These are phyloP conservation scores for Diaporthe citri DNA, from an alignment of 2,329 filamentous ascomycete species.

Conservation along the genomic window DNA sequence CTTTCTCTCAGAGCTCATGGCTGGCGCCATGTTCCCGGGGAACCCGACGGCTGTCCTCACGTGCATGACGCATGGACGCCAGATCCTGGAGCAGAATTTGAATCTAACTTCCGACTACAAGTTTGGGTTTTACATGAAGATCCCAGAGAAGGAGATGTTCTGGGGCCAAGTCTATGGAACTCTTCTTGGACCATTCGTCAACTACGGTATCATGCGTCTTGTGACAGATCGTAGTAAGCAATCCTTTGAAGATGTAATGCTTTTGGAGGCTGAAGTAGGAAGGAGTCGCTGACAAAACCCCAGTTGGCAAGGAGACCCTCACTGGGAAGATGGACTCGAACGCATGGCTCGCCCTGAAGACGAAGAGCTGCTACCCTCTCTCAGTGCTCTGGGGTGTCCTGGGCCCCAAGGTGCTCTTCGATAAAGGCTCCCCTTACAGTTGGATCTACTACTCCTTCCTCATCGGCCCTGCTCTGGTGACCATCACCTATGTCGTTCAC, in stretches of 20 bases:
- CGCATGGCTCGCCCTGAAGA: constrained; percentile 49
- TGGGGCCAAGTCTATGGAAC: constrained; percentile 52
- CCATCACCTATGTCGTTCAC: constrained; percentile 45
- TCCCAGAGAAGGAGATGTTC: constrained; percentile 53
- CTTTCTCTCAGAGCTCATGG: constrained; percentile 48
- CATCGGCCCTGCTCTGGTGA: constrained; percentile 46
- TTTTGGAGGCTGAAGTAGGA: too few species aligned
- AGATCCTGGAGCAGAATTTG: constrained; percentile 51
- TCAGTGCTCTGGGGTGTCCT: constrained; percentile 53
- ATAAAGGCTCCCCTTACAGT: constrained; percentile 43
- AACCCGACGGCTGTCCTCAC: constrained; percentile 48
- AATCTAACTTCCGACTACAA: constrained; percentile 51
- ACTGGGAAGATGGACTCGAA: constrained; percentile 43
- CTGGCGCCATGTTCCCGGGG: constrained; percentile 47
- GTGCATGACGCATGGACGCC: constrained; percentile 49
- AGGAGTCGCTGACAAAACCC: not conserved
- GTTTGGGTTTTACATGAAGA: constrained; percentile 55
- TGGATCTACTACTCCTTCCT: constrained; percentile 50
- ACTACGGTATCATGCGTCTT: constrained; percentile 49
- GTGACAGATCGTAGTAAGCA: constrained; percentile 42
- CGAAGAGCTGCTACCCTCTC: constrained; percentile 47
- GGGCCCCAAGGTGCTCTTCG: constrained; percentile 49
- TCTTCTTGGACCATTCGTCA: constrained; percentile 48
- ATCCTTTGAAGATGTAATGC: too few species aligned
- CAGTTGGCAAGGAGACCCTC: constrained; percentile 43